Evolutionary conservation across 83 land plant genomes (phyloP), one percentile per base, ranked within the genome.

Genomic region (Picea abies): DNA sequence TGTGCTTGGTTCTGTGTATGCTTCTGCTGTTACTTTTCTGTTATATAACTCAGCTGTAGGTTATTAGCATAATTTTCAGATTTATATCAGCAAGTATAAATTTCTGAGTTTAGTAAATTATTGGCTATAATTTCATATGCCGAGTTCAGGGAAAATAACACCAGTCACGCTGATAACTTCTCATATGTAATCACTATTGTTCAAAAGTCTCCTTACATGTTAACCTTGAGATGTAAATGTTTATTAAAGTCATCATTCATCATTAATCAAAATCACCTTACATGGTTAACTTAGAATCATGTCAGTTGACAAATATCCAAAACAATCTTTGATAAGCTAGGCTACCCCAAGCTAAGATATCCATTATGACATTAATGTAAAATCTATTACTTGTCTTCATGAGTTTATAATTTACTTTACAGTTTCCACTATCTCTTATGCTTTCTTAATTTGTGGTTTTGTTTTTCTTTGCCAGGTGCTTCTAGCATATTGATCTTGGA

Each of bases 361-460:
- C 1, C 0, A 16, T 70, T 70, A 70, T 70, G 73, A 70, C 35
- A 70, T 32, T 7, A 70, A 70, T 41, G 37, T 37, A 37, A 12
- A 32, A 12, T 69, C 20, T 4, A 12, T 29, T 67, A 29, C 52
- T 47, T 0, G 0, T 47, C 52, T 41, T 41, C 44, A 41, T 41
- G 20, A 17, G n/a, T 71, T 71, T 71, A 22, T 32, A 71, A 19
- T 71, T 41, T 20, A 17, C 49, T 37, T 17, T 71, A 37, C 20
- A 71, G 47, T 17, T 41, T 19, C 47, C 44, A 71, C 9, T 19
- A 71, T 17, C 11, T 39, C 76, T 25, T 84, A 17, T 19, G 17
- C 19, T 69, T 56, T 66, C 23, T 70, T 2, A 79, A 15, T 65
- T 39, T 65, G 58, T 60, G 73, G 23, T 71, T 80, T 19, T 84